Evolutionary conservation across 495 filamentous ascomycete species (phyloP).

Genomic region (Penicillium pancosmium): DNA sequence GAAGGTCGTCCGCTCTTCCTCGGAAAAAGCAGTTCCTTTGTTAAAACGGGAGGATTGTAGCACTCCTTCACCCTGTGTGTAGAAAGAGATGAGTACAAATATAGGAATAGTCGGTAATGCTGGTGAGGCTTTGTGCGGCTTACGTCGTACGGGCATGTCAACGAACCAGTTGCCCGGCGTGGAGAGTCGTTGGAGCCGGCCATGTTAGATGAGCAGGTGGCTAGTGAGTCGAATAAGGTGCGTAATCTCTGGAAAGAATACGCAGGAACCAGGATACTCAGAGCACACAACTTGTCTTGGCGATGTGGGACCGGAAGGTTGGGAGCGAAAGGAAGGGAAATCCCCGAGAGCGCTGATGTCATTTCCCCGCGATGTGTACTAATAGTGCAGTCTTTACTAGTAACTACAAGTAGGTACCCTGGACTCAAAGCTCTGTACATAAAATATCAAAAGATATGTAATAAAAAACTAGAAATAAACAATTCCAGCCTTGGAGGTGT

Average conservation of each 20-base stretch:
- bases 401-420: too few species aligned
- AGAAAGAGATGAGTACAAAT: not conserved
- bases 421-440: too few species aligned
- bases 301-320: not conserved
- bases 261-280: not conserved
- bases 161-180: slow-evolving; percentile 63
- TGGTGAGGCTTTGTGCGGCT: too few species aligned
- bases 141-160: slow-evolving; percentile 51
- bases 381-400: too few species aligned
- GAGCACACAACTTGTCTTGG: not conserved
- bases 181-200: slow-evolving; percentile 57
- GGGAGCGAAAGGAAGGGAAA: not conserved
- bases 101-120: not conserved
- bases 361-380: not conserved
- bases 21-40: slow-evolving; percentile 78
- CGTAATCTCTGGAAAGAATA: not conserved
- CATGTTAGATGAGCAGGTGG: not conserved
- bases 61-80: slow-evolving; percentile 58
- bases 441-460: too few species aligned
- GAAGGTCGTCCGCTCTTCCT: slow-evolving; percentile 69
- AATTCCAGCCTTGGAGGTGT: too few species aligned
- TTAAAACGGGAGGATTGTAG: slow-evolving; percentile 75
- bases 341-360: not conserved
- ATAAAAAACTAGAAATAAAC: too few species aligned
- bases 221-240: too few species aligned